Base-by-base conservation (phyloP, 805 yeast species). In the Sugiyamaella marilandica region DNA sequence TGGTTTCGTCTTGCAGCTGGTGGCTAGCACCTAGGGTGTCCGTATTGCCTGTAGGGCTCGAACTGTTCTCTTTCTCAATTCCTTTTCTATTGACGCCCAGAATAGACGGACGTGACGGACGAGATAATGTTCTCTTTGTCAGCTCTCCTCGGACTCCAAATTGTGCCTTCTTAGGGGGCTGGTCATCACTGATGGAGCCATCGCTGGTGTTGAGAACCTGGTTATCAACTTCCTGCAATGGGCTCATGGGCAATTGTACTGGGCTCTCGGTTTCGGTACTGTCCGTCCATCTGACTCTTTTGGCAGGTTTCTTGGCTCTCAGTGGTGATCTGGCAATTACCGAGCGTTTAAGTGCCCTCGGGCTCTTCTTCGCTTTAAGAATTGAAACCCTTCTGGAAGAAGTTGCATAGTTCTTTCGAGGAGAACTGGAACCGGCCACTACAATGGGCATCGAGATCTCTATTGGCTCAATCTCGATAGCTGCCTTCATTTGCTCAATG, bases 201-300 rank as follows among this genome's bases (percentile, higher is more conserved):
- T 13, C 14, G 49, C 29, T 45, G 41, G 19, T 37, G 19, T 47
- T 47, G 44, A 45, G 47, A n/a, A 13, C 13, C 19, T 45, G 36
- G 4, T 10, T 33, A 18, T 32, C 21, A 10, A 45, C 36, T 24
- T 45, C 47, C 2, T 45, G 47, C 21, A 45, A 24, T 13, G 47
- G 24, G 19, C 47, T 32, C 24, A 33, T 13, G 11, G 49, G 29
- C n/a, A 18, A 5, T 8, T 11, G 47, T 8, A 5, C 5, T 10
- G 49, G 49, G 24, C 31, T 43, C 5, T 19, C 34, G 31, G 24
- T 24, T 18, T 24, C 46, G 39, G 14, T 19, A 34, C 37, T 61
- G 41, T 61, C 65, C 29, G 58, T 59, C 65, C 65, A 62, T 44
- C 64, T 47, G 5, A 62, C 65, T 39, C 61, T 50, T 37, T 62